Base-by-base conservation (phyloP, 2,329 filamentous ascomycete species). In the Byssoonygena ceratinophila region DNA sequence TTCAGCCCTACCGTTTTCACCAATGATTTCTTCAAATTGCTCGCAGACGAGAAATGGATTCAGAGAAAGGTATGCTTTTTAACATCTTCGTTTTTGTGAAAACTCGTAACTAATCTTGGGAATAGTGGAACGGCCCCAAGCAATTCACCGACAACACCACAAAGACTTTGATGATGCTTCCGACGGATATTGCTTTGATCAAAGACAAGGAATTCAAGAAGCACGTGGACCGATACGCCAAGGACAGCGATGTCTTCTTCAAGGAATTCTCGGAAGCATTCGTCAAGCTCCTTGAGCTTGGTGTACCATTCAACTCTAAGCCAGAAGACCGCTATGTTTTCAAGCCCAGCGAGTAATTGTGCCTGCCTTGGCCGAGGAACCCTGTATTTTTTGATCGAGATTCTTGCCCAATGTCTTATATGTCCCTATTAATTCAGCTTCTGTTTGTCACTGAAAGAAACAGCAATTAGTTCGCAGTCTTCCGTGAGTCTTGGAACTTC, bases 81-180 rank as follows among this genome's bases (percentile, higher is more conserved):
- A n/a, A n/a, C 46, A 5, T 14, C 5, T 36, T 41, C 36, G 22
- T 36, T 9, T 7, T 27, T 20, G 18, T 39, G 20, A 29, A 29
- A 27, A 22, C 9, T 36, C 11, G 23, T 29, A 18, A n/a, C 44
- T 55, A 43, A 55, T 39, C 12, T 32, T 5, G 18, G 41, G 12
- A 29, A 44, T 34, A 61, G 79, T 94, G 88, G 91, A 81, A 90
- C 63, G 91, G 92, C 25, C 89, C 89, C 59, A 82, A 83, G 72
- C 90, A 94, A 79, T 91, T 84, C 68, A 83, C 94, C 74, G 90
- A 97, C 74, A 85, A 86, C 74, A 80, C 76, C 65, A 87, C 84
- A 64, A 90, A 94, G 80, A 78, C 78, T 39, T 75, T 97, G 63
- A 97, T 98, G 92, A 97, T 98, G 91, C 76, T 98, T 70, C 92